A percentile compares a stretch with the other conserved stretches of the same genome.
phyloP scores from a whole-genome alignment of 202 grass and related monocot genomes.

The Zoysia matrella region DNA sequence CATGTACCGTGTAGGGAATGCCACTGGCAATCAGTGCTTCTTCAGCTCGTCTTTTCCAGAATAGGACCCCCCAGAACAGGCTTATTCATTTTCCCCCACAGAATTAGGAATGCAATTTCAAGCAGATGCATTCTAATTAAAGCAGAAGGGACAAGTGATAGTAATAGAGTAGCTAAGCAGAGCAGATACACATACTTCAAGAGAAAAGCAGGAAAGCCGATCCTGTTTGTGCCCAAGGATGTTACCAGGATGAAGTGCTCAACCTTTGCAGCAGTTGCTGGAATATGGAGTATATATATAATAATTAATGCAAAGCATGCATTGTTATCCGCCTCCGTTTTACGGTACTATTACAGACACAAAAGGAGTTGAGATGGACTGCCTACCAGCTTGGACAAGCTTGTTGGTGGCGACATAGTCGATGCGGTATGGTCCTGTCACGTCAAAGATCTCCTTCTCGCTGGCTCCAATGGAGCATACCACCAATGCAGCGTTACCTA shows the following conservation, averaged over 20 bases:
- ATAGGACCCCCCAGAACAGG: conserved; percentile 90
- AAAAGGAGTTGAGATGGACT: not conserved
- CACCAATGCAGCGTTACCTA: conserved; percentile 65
- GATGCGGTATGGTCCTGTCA: conserved; percentile 86
- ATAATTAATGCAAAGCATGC: not conserved
- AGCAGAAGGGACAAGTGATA: not conserved
- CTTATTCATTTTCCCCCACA: conserved; percentile 28
- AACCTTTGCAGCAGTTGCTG: conserved; percentile 64
- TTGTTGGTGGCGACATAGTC: conserved; percentile 79
- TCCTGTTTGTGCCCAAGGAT: conserved; percentile 80
- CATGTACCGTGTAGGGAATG: conserved; percentile 77
- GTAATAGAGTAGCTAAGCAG: too few relatives aligned
- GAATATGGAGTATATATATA: too few relatives aligned
- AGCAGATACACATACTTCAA: too few relatives aligned
- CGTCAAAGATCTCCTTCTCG: conserved; percentile 84
- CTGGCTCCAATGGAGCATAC: conserved; percentile 94
- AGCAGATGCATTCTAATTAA: not conserved
- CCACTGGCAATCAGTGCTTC: conserved; percentile 78
- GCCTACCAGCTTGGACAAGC: conserved; percentile 70
- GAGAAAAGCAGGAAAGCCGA: conserved; percentile 84
- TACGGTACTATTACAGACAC: not conserved
- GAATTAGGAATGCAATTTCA: not conserved
- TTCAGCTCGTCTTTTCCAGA: conserved; percentile 91
- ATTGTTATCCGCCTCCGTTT: not conserved
- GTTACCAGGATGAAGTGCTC: conserved; percentile 92